phyloP scores from a whole-genome alignment of 2,329 filamentous ascomycete genomes.

The Geosmithia morbida region DNA sequence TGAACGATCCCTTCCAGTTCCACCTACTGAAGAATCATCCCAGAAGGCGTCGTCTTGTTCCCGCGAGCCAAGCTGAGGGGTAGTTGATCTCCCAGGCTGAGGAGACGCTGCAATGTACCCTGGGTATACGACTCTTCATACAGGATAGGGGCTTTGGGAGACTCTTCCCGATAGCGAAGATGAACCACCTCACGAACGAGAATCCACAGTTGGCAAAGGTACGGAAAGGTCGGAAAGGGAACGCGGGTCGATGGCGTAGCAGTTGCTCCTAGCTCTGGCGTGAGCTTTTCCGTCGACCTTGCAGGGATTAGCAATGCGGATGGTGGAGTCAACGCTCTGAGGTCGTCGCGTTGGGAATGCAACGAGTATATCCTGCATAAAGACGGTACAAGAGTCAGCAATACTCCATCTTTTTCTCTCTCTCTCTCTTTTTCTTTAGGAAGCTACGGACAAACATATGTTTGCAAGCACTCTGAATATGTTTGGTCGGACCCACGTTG shows the following conservation, averaged over 20 bases:
- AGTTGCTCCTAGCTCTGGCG: neutral
- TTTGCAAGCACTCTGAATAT: too few species aligned
- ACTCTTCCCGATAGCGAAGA: neutral
- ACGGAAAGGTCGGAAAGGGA: neutral
- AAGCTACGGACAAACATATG: neutral
- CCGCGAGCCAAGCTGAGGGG: constrained; percentile 2
- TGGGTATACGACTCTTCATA: neutral
- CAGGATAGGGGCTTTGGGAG: too few species aligned
- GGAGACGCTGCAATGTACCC: constrained; percentile 1
- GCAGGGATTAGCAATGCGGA: neutral
- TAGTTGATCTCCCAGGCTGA: constrained; percentile 2
- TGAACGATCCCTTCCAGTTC: neutral
- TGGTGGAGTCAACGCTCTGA: neutral
- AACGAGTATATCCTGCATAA: constrained; percentile 2
- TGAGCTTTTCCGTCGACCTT: neutral
- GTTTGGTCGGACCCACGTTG: constrained; percentile 1
- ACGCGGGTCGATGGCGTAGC: neutral
- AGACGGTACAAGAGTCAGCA: neutral
- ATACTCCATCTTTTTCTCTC: too few species aligned
- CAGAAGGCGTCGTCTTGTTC: constrained; percentile 3
- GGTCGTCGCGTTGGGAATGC: constrained; percentile 2
- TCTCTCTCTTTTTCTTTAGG: too few species aligned
- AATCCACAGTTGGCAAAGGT: constrained; percentile 1
- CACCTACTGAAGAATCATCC: constrained; percentile 4
- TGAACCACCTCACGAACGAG: constrained; percentile 2